Base-by-base conservation (phyloP, 2,329 filamentous ascomycete genomes). In the Colletotrichum sojae region DNA sequence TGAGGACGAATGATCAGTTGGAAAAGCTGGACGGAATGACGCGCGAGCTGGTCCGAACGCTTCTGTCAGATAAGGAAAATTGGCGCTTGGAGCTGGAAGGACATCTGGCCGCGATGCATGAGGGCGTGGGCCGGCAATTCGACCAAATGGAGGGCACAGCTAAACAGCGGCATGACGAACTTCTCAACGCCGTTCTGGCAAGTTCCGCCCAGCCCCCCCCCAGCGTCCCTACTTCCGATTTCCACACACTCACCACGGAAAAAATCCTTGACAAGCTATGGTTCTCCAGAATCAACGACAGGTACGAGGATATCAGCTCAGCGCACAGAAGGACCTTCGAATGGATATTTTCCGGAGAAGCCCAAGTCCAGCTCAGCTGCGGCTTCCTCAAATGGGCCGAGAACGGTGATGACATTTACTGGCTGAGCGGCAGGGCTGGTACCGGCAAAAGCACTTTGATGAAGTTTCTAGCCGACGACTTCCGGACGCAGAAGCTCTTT, bases 361-460 rank as follows among this genome's bases (percentile, higher is more conserved):
- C 1, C 20, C 22, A 31, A 15, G 1, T 9, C 1, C 15, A 31
- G 25, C 27, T 20, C 0, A 13, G 12, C 20, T 46, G 15, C 4
- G 18, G 0, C 3, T 57, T 57, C 20, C 5, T 45, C 2, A 12
- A 40, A 1, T 60, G 57, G 45, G 16, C 39, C 4, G n/a, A 43
- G 6, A 9, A 13, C 12, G 25, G 57, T 13, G 51, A 9, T 3
- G 45, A 45, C 0, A 16, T 51, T 0, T 52, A 60, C 10, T 60
- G 57, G 57, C 22, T 60, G 4, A 39, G 57, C 2, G 57, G 45
- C 25, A 60, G 20, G 15, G 57, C 57, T 12, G 57, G 57, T 2
- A 51, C 25, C 2, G 27, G 45, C 8, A 60, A 60, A 43, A 51
- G 45, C 20, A 51, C 57, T 8, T 27, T 60, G 13, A 51, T 60